Conservation (phyloP, 352 stramenopile genomes). For the Halophytophthora batemanensis region DNA sequence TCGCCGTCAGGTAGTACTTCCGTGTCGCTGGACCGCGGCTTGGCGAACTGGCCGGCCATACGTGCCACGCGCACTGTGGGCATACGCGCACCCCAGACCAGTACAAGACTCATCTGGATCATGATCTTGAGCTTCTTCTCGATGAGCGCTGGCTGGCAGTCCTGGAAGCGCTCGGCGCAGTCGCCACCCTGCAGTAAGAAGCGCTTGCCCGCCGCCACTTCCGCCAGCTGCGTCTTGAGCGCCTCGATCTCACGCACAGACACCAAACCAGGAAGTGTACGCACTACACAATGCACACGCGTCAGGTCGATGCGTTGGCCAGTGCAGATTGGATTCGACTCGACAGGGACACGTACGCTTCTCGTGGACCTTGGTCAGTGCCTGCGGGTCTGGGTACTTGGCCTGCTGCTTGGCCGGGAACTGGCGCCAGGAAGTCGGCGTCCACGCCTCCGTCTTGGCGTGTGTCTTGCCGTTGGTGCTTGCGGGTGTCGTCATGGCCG, state of each 20-base stretch:
- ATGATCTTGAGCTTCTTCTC: constrained; percentile 95
- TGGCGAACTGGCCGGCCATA: constrained; percentile 99
- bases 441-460: constrained; percentile 28
- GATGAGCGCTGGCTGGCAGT: constrained; percentile 84
- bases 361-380: constrained; percentile 67
- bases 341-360: constrained; percentile 42
- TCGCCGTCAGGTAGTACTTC: constrained; percentile 92
- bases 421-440: constrained; percentile 67
- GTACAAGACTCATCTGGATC: constrained; percentile 96
- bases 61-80: constrained; percentile 95
- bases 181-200: constrained; percentile 99
- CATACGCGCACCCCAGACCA: constrained; percentile 97
- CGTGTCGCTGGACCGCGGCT: constrained; percentile 93
- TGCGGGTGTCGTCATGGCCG: constrained; percentile 3
- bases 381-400: constrained; percentile 58
- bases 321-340: constrained; percentile 1
- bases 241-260: constrained; percentile 95
- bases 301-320: constrained; percentile 22
- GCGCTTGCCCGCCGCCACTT: constrained; percentile 94
- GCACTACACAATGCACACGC: constrained; percentile 49
- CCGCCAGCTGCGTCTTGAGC: constrained; percentile 89
- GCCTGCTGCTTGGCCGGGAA: constrained; percentile 85
- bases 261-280: constrained; percentile 89
- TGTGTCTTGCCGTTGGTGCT: background rate
- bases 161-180: constrained; percentile 97